phyloP scores from a whole-genome alignment of 2,329 filamentous ascomycete species.

The Xylariales sp. region DNA sequence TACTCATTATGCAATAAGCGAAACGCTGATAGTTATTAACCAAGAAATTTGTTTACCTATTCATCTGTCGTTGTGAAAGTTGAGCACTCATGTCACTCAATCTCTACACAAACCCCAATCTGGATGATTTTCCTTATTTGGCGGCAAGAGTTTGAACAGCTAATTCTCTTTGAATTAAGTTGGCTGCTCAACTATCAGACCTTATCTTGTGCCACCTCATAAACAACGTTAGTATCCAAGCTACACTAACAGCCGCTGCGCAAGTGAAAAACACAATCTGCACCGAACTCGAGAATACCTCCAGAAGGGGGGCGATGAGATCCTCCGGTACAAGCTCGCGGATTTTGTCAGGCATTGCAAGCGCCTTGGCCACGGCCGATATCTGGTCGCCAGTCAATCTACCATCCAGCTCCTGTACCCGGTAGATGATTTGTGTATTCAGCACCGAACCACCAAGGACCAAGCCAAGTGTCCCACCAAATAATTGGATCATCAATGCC shows the following conservation, averaged over 20 bases:
- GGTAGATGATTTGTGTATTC: conserved; percentile 5
- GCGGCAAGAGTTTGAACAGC: no score
- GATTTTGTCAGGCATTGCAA: conserved; percentile 3
- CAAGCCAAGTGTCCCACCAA: conserved; percentile 9
- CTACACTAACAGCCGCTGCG: conserved; percentile 7
- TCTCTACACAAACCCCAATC: no score
- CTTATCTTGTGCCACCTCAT: conserved; percentile 10
- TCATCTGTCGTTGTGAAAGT: no score
- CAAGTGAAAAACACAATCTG: conserved; percentile 8
- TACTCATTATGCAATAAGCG: no score
- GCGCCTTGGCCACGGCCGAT: conserved; percentile 3
- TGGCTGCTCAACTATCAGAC: neutral
- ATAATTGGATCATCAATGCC: conserved; percentile 9
- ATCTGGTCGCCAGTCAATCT: conserved; percentile 3
- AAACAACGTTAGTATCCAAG: conserved; percentile 3
- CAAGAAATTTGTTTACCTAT: no score
- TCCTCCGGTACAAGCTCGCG: neutral
- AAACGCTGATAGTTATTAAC: no score
- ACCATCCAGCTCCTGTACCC: conserved; percentile 4
- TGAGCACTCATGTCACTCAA: no score
- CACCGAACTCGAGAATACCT: conserved; percentile 4
- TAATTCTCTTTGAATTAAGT: no score
- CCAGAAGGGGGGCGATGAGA: neutral
- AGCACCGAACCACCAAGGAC: conserved; percentile 9
- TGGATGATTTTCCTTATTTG: no score